phyloP scores from a whole-genome alignment of 192 early-diverging fungal genomes.

The Coemansia sp. region DNA sequence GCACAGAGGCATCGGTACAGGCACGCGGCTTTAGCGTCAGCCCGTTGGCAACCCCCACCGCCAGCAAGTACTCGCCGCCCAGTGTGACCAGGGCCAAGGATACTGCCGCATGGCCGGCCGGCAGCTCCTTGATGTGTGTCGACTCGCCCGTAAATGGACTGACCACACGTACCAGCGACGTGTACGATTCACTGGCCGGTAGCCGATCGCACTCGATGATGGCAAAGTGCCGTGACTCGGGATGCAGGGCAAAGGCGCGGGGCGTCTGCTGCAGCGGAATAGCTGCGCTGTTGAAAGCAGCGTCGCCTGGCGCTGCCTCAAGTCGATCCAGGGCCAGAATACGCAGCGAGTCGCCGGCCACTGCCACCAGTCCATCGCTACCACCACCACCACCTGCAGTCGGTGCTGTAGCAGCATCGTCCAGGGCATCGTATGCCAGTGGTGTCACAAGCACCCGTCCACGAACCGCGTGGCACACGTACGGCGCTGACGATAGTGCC shows the following conservation, averaged over 20 bases:
- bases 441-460: constrained; percentile 69
- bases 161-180: constrained; percentile 75
- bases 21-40: constrained; percentile 63
- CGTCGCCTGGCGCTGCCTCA: no score
- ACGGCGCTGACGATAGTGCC: constrained; percentile 79
- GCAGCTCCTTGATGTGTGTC: constrained; percentile 63
- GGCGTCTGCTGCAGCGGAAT: constrained; percentile 87
- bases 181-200: constrained; percentile 45
- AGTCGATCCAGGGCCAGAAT: constrained; percentile 83
- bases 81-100: constrained; percentile 64
- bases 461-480: constrained; percentile 79
- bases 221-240: constrained; percentile 73
- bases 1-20: constrained; percentile 64
- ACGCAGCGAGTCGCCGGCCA: constrained; percentile 78
- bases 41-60: constrained; percentile 78
- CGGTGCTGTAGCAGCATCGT: no score
- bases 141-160: constrained; percentile 73
- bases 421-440: constrained; percentile 79
- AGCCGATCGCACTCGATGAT: constrained; percentile 88
- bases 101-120: constrained; percentile 81
- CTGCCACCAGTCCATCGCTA: constrained; percentile 83
- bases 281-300: constrained; percentile 74
- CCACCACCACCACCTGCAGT: no score
- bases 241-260: constrained; percentile 69
- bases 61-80: constrained; percentile 58